phyloP scores from a whole-genome alignment of 495 filamentous ascomycete species.

The Penicillium ochrochloron region DNA sequence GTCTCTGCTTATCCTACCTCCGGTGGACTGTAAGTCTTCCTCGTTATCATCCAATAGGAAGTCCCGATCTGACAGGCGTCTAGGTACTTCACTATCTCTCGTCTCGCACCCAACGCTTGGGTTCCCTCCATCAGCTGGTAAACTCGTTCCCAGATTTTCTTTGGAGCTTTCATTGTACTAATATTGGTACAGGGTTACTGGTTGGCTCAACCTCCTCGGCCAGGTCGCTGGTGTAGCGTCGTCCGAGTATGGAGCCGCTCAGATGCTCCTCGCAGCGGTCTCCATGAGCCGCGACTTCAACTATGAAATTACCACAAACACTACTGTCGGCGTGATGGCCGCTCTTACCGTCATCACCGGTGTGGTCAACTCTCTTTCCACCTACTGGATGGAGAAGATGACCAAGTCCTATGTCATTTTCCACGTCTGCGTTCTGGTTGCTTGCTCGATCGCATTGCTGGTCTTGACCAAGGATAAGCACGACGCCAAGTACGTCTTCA shows the following conservation, averaged over 20 bases:
- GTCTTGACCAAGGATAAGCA: slow-evolving; percentile 63
- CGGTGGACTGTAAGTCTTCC: slow-evolving; percentile 42
- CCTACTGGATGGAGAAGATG: slow-evolving; percentile 65
- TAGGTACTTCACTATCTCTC: slow-evolving; percentile 50
- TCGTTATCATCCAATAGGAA: neutral
- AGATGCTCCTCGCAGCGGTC: slow-evolving; percentile 69
- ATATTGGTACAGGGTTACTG: slow-evolving; percentile 37
- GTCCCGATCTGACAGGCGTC: neutral
- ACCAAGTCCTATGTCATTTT: slow-evolving; percentile 69
- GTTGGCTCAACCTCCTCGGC: slow-evolving; percentile 72
- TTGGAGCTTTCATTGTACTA: neutral
- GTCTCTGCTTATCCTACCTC: slow-evolving; percentile 59
- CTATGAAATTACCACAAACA: slow-evolving; percentile 55
- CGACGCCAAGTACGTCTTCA: slow-evolving; percentile 65
- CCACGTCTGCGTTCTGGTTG: slow-evolving; percentile 61
- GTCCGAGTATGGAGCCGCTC: slow-evolving; percentile 68
- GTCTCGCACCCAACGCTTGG: slow-evolving; percentile 44
- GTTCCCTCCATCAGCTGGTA: slow-evolving; percentile 47
- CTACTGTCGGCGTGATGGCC: slow-evolving; percentile 66
- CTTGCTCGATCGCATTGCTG: slow-evolving; percentile 63
- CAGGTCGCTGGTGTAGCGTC: slow-evolving; percentile 68
- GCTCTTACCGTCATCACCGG: slow-evolving; percentile 59
- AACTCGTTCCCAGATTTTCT: neutral
- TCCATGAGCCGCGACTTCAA: slow-evolving; percentile 62
- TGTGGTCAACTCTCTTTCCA: slow-evolving; percentile 62